Base-by-base conservation (phyloP, 2,329 filamentous ascomycete genomes). In the Rosellinia necatrix region DNA sequence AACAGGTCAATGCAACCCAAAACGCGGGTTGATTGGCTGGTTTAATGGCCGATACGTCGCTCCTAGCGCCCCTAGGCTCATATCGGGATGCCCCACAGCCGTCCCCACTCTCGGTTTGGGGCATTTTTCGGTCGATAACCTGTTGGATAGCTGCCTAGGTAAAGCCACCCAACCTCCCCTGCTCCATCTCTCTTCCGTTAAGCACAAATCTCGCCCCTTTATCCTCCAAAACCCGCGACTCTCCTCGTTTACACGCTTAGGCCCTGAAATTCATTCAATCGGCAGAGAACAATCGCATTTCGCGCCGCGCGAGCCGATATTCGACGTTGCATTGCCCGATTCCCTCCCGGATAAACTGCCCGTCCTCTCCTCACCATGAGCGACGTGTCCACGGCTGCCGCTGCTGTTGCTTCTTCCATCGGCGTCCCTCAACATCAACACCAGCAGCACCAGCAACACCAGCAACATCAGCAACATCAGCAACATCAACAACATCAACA, bases 161-260 rank as follows among this genome's bases (percentile, higher is more conserved):
- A n/a, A 17, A 54, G 43, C 50, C 49, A 41, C 59, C n/a, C 58
- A 65, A 56, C 58, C 43, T 59, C 55, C 52, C 49, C 51, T 46
- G 52, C 59, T 60, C 65, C 60, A 66, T 64, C 64, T 64, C 63
- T 63, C 62, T 63, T 66, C 64, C 56, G 61, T 66, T 68, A 68
- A 67, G 63, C 66, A 66, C 62, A 67, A 66, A 54, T 54, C 62
- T 62, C 62, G 62, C 67, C 67, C 67, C 66, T 67, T 68, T 69
- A 68, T 62, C 54, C 55, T 60, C 61, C 63, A 66, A 69, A 69
- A 64, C 62, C 67, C 66, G 63, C 63, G 49, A 56, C 59, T 56
- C 57, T 59, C 56, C 61, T 67, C 67, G 67, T 69, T 68, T 68
- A 69, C 66, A 64, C 58, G 66, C 64, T 68, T 69, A 69, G 67